Evolutionary conservation across 257 asterid genomes (phyloP).

Genomic region (Nicotiana otophora): DNA sequence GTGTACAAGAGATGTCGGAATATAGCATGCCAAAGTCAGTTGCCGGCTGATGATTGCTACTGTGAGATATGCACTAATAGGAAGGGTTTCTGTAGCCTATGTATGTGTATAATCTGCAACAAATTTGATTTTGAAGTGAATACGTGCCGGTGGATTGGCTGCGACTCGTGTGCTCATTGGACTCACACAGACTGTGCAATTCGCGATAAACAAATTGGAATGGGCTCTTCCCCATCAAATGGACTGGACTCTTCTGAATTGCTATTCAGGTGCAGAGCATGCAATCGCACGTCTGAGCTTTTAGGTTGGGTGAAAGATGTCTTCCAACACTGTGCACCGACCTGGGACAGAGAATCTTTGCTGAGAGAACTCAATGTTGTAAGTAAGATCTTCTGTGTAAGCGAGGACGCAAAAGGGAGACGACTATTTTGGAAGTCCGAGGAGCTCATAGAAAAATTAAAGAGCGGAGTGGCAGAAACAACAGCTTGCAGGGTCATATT

Average conservation of each 20-base stretch:
- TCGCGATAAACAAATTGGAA: constrained; percentile 64
- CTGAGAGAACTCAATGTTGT: constrained; percentile 79
- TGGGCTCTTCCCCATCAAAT: constrained; percentile 58
- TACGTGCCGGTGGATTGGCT: constrained; percentile 90
- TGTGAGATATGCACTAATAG: constrained; percentile 70
- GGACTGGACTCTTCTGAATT: constrained; percentile 60
- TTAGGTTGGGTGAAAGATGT: constrained; percentile 94
- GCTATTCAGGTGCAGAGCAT: constrained; percentile 80
- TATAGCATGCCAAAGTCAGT: constrained; percentile 67
- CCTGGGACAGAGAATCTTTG: constrained; percentile 83
- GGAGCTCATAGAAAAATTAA: constrained; percentile 66
- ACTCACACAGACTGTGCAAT: constrained; percentile 95
- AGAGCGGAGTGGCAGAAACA: constrained; percentile 55
- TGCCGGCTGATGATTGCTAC: constrained; percentile 71
- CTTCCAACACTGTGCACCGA: constrained; percentile 84
- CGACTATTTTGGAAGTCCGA: constrained; percentile 69
- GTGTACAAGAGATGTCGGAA: constrained; percentile 74
- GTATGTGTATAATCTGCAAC: constrained; percentile 89
- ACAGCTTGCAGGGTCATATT: constrained; percentile 49
- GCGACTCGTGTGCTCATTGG: constrained; percentile 91
- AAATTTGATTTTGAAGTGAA: constrained; percentile 87
- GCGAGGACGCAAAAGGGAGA: constrained; percentile 75
- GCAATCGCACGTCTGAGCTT: constrained; percentile 71
- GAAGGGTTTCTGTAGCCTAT: constrained; percentile 86
- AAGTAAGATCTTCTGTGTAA: constrained; percentile 65